Percentiles rank a stretch among this genome's conserved stretches.
Conservation (phyloP, 192 early-diverging fungal genomes). For the Coemansia sp. region DNA sequence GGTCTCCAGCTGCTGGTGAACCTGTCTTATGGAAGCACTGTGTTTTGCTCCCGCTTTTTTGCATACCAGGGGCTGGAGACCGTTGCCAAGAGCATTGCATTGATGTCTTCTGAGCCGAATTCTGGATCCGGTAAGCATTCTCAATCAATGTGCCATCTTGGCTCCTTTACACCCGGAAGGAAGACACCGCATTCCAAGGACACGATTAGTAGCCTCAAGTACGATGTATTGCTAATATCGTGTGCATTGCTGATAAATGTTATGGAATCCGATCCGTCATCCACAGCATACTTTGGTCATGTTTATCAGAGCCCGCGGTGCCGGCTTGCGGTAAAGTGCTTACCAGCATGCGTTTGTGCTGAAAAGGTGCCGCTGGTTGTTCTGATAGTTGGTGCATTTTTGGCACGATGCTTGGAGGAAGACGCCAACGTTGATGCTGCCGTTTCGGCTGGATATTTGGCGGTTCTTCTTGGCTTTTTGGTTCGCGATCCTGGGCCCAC, state of each 20-base stretch:
- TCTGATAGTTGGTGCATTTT: constrained; percentile 35
- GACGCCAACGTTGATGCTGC: constrained; percentile 23
- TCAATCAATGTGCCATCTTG: neutral
- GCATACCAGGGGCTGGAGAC: constrained; percentile 30
- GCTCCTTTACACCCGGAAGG: constrained; percentile 17
- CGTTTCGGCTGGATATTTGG: constrained; percentile 44
- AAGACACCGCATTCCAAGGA: constrained; percentile 17
- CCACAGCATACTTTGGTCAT: constrained; percentile 29
- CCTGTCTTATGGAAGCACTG: constrained; percentile 44
- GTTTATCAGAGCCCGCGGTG: constrained; percentile 40
- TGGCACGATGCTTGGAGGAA: constrained; percentile 19
- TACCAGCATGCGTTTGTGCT: constrained; percentile 32
- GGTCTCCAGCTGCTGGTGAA: constrained; percentile 49
- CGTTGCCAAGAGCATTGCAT: constrained; percentile 40
- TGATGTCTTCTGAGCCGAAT: constrained; percentile 29
- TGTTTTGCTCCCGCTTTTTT: constrained; percentile 40
- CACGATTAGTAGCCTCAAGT: constrained; percentile 25
- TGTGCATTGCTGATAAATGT: constrained; percentile 46
- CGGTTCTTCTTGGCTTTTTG: constrained; percentile 44
- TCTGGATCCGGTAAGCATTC: neutral
- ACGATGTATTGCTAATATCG: constrained; percentile 44
- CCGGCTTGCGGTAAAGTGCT: constrained; percentile 19
- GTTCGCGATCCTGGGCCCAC: constrained; percentile 20
- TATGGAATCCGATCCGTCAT: constrained; percentile 45
- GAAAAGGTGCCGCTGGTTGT: constrained; percentile 21